Evolutionary conservation across 257 asterid genomes (phyloP), one percentile per base, ranked within the genome.

Genomic region (Solanum commersonii): DNA sequence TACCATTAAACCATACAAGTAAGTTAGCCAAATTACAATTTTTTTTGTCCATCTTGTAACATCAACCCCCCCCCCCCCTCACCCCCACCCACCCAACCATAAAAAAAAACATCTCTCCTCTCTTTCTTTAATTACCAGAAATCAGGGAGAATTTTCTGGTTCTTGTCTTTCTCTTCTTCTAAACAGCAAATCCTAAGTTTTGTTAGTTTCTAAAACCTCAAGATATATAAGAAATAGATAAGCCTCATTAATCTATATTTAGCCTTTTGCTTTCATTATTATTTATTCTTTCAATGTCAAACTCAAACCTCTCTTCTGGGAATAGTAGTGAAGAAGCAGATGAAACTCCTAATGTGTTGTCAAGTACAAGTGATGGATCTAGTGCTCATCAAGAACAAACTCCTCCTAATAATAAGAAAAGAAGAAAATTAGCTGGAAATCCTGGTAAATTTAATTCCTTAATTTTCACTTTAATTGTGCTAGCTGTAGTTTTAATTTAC

Each of bases 381-480:
- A 72, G 38, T 67, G 46, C 29, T 52, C 84, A 68, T 22, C 84
- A 31, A 84, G 60, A 81, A 34, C 67, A 83, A 46, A 4, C 72
- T 71, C 68, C 35, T 16, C 49, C 60, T 83, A 5, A 52, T 34
- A 87, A 67, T n/a, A 87, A 87, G 82, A 87, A 44, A 82, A 81
- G 59, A 42, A 78, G 89, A 13, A 87, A 87, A 59, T 84, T 81
- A 42, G 83, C 89, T 87, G 89, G 89, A 81, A 87, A 87, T 44
- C 89, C 89, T 40, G 89, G 89, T 79, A 87, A 65, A 8, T 25
- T 40, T 67, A 6, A 16, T 67, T 35, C 10, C 11, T 20, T 49
- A 5, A 14, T 49, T 49, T 29, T 59, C 85, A 81, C 27, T 18
- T 46, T 22, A 22, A 4, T 23, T 46, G 38, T 71, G 16, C 3